Evolutionary conservation across 2,329 filamentous ascomycete species (phyloP), one percentile per base, ranked within the genome.

Genomic region (Fusarium luffae): DNA sequence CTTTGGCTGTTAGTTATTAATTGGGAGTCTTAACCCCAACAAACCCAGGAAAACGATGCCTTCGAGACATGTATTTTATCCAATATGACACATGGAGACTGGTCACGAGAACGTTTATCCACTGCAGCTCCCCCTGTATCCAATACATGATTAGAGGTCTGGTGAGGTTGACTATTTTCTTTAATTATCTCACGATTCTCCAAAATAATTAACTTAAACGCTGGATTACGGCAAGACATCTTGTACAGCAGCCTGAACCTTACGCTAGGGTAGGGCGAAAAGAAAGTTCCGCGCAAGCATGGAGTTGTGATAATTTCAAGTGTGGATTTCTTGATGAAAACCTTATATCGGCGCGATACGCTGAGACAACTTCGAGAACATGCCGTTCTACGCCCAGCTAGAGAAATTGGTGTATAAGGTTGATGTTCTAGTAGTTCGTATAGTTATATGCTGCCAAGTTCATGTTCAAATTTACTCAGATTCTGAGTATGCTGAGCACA

Each of bases 121-220:
- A 11, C 11, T 37, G 5, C 16, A 37, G 11, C 11, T 37, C 9
- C 10, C 18, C 32, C 3, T 37, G 9, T 18, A 37, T n/a, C 3
- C 16, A 6, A 3, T 18, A n/a, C 5, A 37, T 18, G 32, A 1
- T n/a, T 11, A 37, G 7, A 18, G 32, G 9, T 37, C 16, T 34
- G 16, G 32, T 16, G 32, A 34, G 8, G 18, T 5, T 4, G 5
- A 4, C 34, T n/a, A 11, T 0, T 3, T 1, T 37, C 18, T 37
- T n/a, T 11, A 11, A 4, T 37, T 5, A n/a, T 37, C 34, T 11
- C 9, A 37, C 5, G n/a, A 18, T 3, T 37, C 3, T 4, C 0
- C 3, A n/a, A n/a, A 37, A 1, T 11, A 10, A 37, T n/a, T 1
- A 4, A 11, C 9, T n/a, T 0, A 11, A 5, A 4, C 34, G 34